Evolutionary conservation across 805 yeast genomes (phyloP), one percentile per base, ranked within the genome.

Genomic region (Kodamaea lidongshanica): DNA sequence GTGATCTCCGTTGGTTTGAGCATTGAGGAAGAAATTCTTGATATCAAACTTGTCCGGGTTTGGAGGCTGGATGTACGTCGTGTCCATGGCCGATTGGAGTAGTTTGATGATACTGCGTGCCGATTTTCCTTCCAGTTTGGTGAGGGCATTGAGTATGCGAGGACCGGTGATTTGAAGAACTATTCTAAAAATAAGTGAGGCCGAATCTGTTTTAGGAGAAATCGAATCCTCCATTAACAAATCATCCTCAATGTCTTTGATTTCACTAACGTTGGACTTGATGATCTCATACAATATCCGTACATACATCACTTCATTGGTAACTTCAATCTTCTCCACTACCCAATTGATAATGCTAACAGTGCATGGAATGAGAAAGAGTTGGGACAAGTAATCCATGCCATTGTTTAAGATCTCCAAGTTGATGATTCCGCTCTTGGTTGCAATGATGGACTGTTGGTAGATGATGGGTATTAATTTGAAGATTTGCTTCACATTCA

Each of bases 331-430:
- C 23, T 36, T 38, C 7, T 33, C 31, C 9, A 40, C 27, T 4
- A 47, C 27, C 66, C 67, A 63, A 28, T 44, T 52, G 12, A 61
- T 46, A 15, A 61, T 52, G 19, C 56, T 54, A 14, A 54, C 26
- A 58, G 56, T 72, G 68, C 80, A 41, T 44, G 72, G 51, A 2
- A 82, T 62, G 40, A 89, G 61, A 39, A 84, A 82, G 3, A 85
- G 81, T 45, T 88, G 95, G 25, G 82, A 63, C 42, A 89, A 81
- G 46, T 88, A 86, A 46, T 88, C 96, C 19, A 89, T 61, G 0
- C 96, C 96, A 33, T 82, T 83, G 27, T 67, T 68, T 23, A 86
- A 61, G 4, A 75, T 69, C 4, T 77, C 78, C 7, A 68, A 50
- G 40, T 76, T 79, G 3, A 84, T 63, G 9, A 73, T 55, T 1